Base-by-base conservation (phyloP, 352 stramenopile species). In the Elongisporangium anandrum region DNA sequence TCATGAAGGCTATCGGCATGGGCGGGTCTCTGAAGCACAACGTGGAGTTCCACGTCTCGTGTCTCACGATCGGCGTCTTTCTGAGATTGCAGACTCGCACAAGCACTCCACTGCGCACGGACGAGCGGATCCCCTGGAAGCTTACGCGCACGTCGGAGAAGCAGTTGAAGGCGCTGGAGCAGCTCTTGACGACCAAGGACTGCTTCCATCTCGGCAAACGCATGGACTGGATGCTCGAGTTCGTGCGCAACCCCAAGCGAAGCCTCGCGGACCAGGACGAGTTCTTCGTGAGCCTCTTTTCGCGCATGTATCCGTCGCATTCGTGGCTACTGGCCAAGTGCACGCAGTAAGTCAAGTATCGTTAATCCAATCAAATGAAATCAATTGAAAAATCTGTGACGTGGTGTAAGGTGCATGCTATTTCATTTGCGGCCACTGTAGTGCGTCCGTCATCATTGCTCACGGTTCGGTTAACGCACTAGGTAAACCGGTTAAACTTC, bases 1-100 rank as follows among this genome's bases (percentile, higher is more conserved):
- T 94, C 63, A 94, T 94, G 85, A 92, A 92, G 63, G 85, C 82
- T 1, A 94, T 94, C 49, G 84, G 84, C 38, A 84, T 94, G 3
- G 81, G 81, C 21, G 84, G 85, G 0, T 85, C 85, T 2, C 70
- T 94, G 45, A 79, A 86, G 60, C 86, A 90, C 61, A 75, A 77
- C 17, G 68, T 90, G 16, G 85, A 94, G 59, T 93, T 94, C 61
- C 87, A 95, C 56, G 79, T 91, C 17, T 77, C 70, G 6, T 83
- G 79, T n/a, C 66, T 95, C 24, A 73, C 77, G 22, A 75, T 85
- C 4, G 85, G 87, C 41, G 62, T 95, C 2, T 95, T 92, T 56
- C 41, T 95, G 60, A 75, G 87, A 7, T 57, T 95, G 19, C 85
- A 95, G 56, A 94, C 82, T 12, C 79, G 85, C 39, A 87, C 81